Conservation (phyloP, 2,329 filamentous ascomycete species). For the Neopestalotiopsis clavispora region DNA sequence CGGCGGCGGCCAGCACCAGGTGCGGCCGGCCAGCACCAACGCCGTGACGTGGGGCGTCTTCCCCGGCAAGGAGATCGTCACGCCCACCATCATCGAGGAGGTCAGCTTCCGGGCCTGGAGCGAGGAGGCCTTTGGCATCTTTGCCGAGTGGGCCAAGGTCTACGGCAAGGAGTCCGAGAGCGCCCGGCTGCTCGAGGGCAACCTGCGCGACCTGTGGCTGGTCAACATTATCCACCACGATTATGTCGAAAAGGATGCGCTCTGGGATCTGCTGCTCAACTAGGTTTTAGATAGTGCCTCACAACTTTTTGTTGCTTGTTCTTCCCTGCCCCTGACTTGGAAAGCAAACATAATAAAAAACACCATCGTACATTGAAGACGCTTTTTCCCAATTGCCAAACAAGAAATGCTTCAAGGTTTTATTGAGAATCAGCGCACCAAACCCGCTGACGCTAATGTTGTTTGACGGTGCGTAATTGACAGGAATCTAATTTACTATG, state of each 20-base stretch:
- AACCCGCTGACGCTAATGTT: background rate
- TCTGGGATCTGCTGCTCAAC: conserved; percentile 72
- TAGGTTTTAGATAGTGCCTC: background rate
- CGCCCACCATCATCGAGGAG: conserved; percentile 94
- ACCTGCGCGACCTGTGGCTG: conserved; percentile 78
- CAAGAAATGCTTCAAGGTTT: background rate
- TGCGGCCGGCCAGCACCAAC: conserved; percentile 69
- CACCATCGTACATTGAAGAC: background rate
- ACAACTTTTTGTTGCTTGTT: background rate
- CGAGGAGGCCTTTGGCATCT: conserved; percentile 95
- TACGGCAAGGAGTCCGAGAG: conserved; percentile 78
- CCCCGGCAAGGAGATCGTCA: conserved; percentile 92
- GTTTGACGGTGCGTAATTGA: background rate
- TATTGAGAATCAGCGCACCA: background rate
- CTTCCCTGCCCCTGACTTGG: background rate
- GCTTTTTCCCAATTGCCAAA: background rate
- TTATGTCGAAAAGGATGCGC: conserved; percentile 70
- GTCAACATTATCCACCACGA: conserved; percentile 90
- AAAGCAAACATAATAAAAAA: background rate
- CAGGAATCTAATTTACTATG: background rate
- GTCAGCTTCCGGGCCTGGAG: conserved; percentile 93
- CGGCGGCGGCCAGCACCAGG: conserved; percentile 36
- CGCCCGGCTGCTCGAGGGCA: conserved; percentile 70
- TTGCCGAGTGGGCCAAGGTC: conserved; percentile 89
- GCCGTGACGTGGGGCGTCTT: conserved; percentile 98